Percentiles rank a stretch among this genome's conserved stretches.
Evolutionary conservation across 768 basidiomycete species (phyloP).

Genomic region (Macrolepiota dolichaula): DNA sequence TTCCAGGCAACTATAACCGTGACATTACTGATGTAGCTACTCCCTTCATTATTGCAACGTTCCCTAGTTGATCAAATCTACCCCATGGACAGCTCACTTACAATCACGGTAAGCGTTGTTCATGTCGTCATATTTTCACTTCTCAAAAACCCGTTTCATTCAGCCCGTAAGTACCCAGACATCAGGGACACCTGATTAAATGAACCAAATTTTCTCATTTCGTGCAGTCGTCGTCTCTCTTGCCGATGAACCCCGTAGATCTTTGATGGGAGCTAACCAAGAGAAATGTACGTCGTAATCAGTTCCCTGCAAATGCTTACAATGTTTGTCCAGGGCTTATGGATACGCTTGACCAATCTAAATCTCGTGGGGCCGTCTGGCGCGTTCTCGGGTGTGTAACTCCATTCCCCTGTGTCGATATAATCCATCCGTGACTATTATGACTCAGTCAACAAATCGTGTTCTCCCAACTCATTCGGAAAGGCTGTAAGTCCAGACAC

Average conservation of each 20-base stretch:
- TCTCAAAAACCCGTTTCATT: neutral
- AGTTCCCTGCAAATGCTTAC: neutral
- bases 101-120: slow-evolving; percentile 37
- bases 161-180: neutral
- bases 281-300: neutral
- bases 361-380: neutral
- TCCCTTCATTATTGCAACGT: neutral
- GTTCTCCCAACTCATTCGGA: neutral
- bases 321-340: neutral
- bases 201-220: neutral
- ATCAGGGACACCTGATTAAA: no score
- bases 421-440: neutral
- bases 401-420: neutral
- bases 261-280: neutral
- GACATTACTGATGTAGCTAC: slow-evolving; percentile 49
- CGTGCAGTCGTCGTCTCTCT: neutral
- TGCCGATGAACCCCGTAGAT: neutral
- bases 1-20: slow-evolving; percentile 48
- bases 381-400: neutral
- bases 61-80: neutral
- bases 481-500: neutral
- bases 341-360: neutral
- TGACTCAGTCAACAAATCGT: neutral
- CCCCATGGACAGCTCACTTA: slow-evolving; percentile 35
- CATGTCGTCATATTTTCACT: neutral